Conservation (phyloP, 805 yeast species). For the Brettanomyces custersianus region DNA sequence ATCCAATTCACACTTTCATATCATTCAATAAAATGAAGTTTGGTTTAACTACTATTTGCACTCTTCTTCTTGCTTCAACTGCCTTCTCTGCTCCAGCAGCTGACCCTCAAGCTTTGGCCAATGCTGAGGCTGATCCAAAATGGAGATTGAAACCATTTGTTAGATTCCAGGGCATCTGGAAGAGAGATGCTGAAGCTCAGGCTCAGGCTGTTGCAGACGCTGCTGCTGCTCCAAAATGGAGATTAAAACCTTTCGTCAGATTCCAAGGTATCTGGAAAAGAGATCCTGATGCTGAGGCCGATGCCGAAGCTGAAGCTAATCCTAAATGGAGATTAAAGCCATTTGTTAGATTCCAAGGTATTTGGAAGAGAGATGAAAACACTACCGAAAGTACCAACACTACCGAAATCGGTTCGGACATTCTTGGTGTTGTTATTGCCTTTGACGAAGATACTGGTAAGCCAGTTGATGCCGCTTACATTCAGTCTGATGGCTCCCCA, state of each 20-base stretch:
- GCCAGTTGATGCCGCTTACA: constrained; percentile 3
- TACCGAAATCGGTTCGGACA: neutral
- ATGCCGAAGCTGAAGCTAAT: constrained; percentile 12
- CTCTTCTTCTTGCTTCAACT: constrained; percentile 6
- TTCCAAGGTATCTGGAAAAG: constrained; percentile 14
- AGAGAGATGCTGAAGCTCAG: constrained; percentile 7
- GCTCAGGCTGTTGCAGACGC: constrained; percentile 22
- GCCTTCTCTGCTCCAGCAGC: constrained; percentile 11
- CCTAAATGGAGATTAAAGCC: constrained; percentile 8
- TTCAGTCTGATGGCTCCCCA: neutral
- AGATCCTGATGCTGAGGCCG: constrained; percentile 23
- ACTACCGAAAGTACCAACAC: constrained; percentile 1
- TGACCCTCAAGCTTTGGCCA: constrained; percentile 13
- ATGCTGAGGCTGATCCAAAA: constrained; percentile 13
- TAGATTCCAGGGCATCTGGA: constrained; percentile 13
- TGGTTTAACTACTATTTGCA: constrained; percentile 6
- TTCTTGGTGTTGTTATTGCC: constrained; percentile 14
- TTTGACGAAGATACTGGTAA: constrained; percentile 2
- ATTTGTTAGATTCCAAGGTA: constrained; percentile 11
- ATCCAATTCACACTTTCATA: too few species aligned
- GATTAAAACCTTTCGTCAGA: constrained; percentile 9
- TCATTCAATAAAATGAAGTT: constrained; percentile 10
- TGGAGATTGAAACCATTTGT: constrained; percentile 10
- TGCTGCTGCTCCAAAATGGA: constrained; percentile 12
- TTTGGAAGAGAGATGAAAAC: constrained; percentile 9